Conservation (phyloP, 192 early-diverging fungal genomes). For the Lobulomyces angularis region DNA sequence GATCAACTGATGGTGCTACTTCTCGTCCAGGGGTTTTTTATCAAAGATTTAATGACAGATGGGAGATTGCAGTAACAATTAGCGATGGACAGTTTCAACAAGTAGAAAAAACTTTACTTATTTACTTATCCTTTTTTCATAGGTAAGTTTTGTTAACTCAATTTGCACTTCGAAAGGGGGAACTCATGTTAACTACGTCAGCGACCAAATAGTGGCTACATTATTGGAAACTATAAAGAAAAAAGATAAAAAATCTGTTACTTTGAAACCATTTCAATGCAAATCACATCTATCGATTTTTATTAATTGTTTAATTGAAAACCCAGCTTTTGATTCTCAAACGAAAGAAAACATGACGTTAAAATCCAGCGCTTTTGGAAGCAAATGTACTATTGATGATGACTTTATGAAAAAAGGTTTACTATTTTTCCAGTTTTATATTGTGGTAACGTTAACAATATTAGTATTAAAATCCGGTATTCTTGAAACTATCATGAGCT, state of each 20-base stretch:
- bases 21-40: conserved; percentile 37
- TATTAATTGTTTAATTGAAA: conserved; percentile 87
- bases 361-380: conserved; percentile 60
- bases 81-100: conserved; percentile 94
- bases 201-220: conserved; percentile 62
- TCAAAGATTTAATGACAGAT: conserved; percentile 65
- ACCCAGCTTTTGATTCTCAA: conserved; percentile 92
- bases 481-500: conserved; percentile 63
- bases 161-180: conserved; percentile 93
- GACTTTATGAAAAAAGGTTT: conserved; percentile 68
- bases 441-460: background rate
- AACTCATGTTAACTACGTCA: conserved; percentile 72
- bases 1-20: background rate
- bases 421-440: background rate
- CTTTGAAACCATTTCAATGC: conserved; percentile 68
- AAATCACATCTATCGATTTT: conserved; percentile 88
- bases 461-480: conserved; percentile 73
- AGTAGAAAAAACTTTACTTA: conserved; percentile 20
- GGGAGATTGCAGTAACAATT: conserved; percentile 88
- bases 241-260: conserved; percentile 53
- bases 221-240: conserved; percentile 60
- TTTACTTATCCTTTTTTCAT: background rate
- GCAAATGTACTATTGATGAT: conserved; percentile 58
- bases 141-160: conserved; percentile 88
- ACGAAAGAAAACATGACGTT: conserved; percentile 94